Percentiles rank a stretch among this genome's conserved stretches.
Conservation (phyloP, 441 rosid species). For the Heliophila coronopifolia region DNA sequence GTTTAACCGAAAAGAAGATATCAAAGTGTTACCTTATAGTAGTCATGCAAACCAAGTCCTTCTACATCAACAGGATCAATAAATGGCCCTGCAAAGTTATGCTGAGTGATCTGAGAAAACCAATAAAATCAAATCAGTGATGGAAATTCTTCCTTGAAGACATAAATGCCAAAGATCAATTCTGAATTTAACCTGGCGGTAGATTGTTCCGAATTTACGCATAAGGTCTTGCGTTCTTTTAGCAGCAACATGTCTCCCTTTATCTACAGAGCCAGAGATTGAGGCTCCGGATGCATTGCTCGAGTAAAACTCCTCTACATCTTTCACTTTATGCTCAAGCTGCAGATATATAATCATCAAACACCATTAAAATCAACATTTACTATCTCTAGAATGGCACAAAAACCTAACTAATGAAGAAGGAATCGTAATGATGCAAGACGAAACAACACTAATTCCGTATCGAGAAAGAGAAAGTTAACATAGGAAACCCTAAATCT, state of each 20-base stretch:
- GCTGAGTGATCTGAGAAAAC: slow-evolving; percentile 59
- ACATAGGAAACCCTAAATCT: too few relatives aligned
- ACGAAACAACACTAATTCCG: neutral
- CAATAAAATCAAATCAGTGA: neutral
- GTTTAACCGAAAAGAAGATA: slow-evolving; percentile 1
- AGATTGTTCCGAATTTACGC: slow-evolving; percentile 71
- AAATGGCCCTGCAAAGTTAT: slow-evolving; percentile 88
- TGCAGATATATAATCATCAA: slow-evolving; percentile 26
- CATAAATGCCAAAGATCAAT: neutral
- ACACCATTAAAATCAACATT: neutral
- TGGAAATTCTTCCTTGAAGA: neutral
- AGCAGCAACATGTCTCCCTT: slow-evolving; percentile 62
- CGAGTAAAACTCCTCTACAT: slow-evolving; percentile 61
- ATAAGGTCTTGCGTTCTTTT: slow-evolving; percentile 94
- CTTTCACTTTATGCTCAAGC: slow-evolving; percentile 73
- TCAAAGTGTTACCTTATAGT: slow-evolving; percentile 52
- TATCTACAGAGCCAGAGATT: slow-evolving; percentile 46
- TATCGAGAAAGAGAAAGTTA: too few relatives aligned
- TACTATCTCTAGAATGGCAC: too few relatives aligned
- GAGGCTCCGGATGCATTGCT: slow-evolving; percentile 32
- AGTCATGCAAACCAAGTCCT: slow-evolving; percentile 82
- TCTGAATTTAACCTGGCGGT: slow-evolving; percentile 43
- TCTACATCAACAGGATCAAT: slow-evolving; percentile 87
- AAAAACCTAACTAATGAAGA: too few relatives aligned
- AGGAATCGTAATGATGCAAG: neutral